Percentiles rank a stretch among this genome's conserved stretches.
These are phyloP conservation scores for Fomes fomentarius DNA, from an alignment of 1,284 basidiomycete genomes.

Conservation along the genomic window DNA sequence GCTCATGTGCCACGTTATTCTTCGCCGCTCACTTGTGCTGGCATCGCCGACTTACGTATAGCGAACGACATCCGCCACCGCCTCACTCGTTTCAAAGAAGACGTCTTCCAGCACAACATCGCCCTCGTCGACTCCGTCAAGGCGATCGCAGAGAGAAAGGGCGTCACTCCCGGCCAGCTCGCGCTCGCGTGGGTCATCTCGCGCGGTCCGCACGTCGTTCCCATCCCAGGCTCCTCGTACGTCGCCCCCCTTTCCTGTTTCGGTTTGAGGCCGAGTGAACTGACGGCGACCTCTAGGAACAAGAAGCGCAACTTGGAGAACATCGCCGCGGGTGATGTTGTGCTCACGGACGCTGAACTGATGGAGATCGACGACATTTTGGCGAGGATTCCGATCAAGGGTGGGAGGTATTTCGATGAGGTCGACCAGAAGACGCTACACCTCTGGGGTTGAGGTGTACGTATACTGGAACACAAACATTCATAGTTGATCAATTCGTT, in stretches of 20 bases:
- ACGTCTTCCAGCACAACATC: conserved; percentile 56
- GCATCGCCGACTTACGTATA: conserved; percentile 6
- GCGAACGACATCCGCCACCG: conserved; percentile 40
- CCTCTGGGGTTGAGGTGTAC: conserved; percentile 35
- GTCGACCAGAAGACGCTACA: conserved; percentile 21
- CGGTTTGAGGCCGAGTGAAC: too few relatives aligned
- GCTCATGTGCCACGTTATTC: too few relatives aligned
- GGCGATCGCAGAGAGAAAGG: conserved; percentile 50
- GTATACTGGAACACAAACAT: too few relatives aligned
- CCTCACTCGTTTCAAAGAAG: conserved; percentile 39
- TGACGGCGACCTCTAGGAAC: conserved; percentile 26
- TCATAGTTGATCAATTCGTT: too few relatives aligned
- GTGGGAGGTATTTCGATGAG: conserved; percentile 34
- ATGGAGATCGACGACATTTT: conserved; percentile 38
- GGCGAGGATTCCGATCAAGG: conserved; percentile 31
- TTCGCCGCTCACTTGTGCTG: too few relatives aligned
- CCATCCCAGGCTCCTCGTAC: conserved; percentile 57
- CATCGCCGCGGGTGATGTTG: conserved; percentile 44
- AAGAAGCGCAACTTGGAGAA: conserved; percentile 49
- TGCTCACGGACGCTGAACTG: conserved; percentile 42
- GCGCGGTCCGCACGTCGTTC: conserved; percentile 51
- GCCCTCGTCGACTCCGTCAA: conserved; percentile 51
- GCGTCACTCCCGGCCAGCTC: conserved; percentile 58
- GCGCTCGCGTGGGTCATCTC: conserved; percentile 62
- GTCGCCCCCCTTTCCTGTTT: too few relatives aligned